Base-by-base conservation (phyloP, 2,329 filamentous ascomycete genomes). In the Calonectria multiphialidica region DNA sequence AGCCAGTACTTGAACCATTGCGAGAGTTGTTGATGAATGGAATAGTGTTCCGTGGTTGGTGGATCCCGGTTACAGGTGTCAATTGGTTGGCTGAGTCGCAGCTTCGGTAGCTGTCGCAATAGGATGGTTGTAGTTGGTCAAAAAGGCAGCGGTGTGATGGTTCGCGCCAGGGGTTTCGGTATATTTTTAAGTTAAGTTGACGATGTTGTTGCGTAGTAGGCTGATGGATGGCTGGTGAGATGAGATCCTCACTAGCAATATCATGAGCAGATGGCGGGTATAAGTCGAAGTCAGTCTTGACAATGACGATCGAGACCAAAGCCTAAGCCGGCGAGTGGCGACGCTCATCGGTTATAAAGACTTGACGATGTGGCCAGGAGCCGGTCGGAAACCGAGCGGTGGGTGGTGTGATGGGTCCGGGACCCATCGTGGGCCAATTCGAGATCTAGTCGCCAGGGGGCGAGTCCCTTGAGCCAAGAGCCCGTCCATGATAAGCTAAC, bases 1-100 rank as follows among this genome's bases (percentile, higher is more conserved):
- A 64, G 76, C 74, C 18, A 83, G 75, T 42, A 83, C 55, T 72
- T 82, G 82, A 70, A 83, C 82, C 82, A 83, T 83, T 50, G 59
- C 79, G 53, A 59, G 71, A 45, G 49, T 66, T 45, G 40, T n/a
- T 25, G 15, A 57, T 42, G 44, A 45, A 45, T 67, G 45, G 45
- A 21, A 62, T 57, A 33, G 28, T 21, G 49, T 70, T 21, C 62
- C 66, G 49, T 66, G 59, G 61, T 75, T 68, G 68, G 53, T 66
- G 50, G 15, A 53, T 69, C 25, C 23, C 30, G 42, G 50, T 33
- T 59, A 35, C 30, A 40, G 55, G 28, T 62, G 49, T 68, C 16
- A 55, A 50, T 66, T 40, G 35, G 35, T 40, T 37, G 53, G 28
- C 45, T 50, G 35, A 55, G 47, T 69, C 40, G 42, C 62, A 42